Base-by-base conservation (phyloP, 495 filamentous ascomycete species). In the Bacidia gigantensis region DNA sequence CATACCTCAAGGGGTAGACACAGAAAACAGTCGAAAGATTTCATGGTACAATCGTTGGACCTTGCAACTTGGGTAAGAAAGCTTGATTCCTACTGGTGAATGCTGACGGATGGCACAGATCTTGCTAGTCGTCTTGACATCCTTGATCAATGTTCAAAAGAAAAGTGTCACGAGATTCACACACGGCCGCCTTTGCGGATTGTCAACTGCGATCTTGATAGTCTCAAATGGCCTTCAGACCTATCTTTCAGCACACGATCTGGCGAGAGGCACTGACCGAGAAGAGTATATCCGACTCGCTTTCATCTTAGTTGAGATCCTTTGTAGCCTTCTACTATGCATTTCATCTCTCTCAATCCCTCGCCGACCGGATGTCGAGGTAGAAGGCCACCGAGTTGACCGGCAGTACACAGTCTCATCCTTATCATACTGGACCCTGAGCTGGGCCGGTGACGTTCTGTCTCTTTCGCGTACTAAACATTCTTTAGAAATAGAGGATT, bases 401-500 rank as follows among this genome's bases (percentile, higher is more conserved):
- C 20, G 45, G 12, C 45, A 48, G 24, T 29, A 48, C 18, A 48
- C 45, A 3, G 20, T 24, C 11, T 48, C 45, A 9, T 12, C 45
- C 5, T 11, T 48, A 41, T 72, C 66, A 40, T 77, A 80, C 25
- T 82, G 77, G 59, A 85, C 72, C 7, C 89, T 79, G 58, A 59
- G 61, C 32, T 90, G 85, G 85, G 73, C 76, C 9, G 62, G 54
- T 2, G 57, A 56, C 1, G 26, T 87, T 0, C 72, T 89, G 22
- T 54, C 62, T 1, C 65, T 74, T 39, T 76, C 80, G 0, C 62
- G 66, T 17, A 65, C 69, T 51, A 76, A 80, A 52, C 75, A 74
- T 26, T 66, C 67, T 14, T 64, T 92, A 7, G 45, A 24, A 10
- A 20, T 24, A 22, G 11, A 48, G 11, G 45, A 48, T 25, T n/a